Evolutionary conservation across 192 early-diverging fungal species (phyloP), one percentile per base, ranked within the genome.

Genomic region (Coemansia sp.): DNA sequence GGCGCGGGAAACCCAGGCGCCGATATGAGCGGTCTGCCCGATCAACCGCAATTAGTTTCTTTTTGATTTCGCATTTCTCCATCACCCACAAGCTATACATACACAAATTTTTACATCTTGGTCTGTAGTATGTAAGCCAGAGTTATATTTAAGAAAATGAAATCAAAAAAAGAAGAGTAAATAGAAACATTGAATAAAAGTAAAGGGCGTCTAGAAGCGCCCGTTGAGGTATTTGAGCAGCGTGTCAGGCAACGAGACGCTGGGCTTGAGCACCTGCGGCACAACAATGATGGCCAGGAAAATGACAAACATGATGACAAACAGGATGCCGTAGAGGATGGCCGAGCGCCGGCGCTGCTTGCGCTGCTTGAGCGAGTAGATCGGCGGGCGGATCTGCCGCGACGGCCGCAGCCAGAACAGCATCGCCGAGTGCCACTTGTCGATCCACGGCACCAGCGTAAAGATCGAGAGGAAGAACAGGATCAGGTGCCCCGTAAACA

Each of bases 361-460:
- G 56, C 81, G 68, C 60, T 87, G 69, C 65, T 86, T 87, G 48
- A 83, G 80, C 56, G 88, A 87, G 67, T 83, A 87, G 56, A 91
- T 90, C 5, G 89, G 91, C 29, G 81, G 71, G 12, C 85, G 83
- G 66, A 91, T 89, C 69, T 92, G 89, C 47, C 89, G 82, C 71
- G 84, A 87, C 6, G 91, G 91, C 22, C 88, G 84, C 59, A 91
- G 66, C 91, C 91, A 92, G 63, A 92, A 92, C 43, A 92, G 80
- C 88, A 92, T 89, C 5, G 81, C 83, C 12, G 87, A 89, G 65
- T 92, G 91, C 71, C 82, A 84, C 42, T 83, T 84, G 65, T 89
- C 87, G 31, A 91, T 68, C 71, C 80, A 85, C 6, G 89, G 89
- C 30, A 92, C 85, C 21, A 92, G 57, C 43, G 84, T 88, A 38